phyloP scores from a whole-genome alignment of 345 rosid species.

The Populus nigra region DNA sequence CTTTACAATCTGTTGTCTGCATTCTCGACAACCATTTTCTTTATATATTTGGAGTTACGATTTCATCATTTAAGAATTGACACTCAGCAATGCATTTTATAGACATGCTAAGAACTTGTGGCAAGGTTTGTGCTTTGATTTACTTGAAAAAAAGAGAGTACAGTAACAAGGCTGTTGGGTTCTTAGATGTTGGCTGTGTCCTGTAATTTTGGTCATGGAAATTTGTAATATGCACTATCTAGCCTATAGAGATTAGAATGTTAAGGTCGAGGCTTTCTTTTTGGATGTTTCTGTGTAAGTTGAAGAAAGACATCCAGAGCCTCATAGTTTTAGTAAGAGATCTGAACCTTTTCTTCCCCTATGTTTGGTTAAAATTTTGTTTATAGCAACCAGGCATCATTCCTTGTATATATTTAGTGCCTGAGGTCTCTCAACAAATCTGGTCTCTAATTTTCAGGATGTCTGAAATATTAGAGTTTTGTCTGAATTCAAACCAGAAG shows the following conservation, averaged over 20 bases:
- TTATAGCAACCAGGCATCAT: not conserved
- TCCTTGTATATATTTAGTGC: not conserved
- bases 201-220: not conserved
- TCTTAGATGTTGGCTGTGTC: not conserved
- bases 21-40: not conserved
- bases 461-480: not conserved
- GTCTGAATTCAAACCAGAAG: not conserved
- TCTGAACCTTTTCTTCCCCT: too few relatives aligned
- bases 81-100: not conserved
- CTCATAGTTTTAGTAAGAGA: not conserved
- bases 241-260: not conserved
- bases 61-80: not conserved
- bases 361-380: too few relatives aligned
- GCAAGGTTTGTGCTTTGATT: not conserved
- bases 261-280: not conserved
- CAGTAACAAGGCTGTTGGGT: not conserved
- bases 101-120: not conserved
- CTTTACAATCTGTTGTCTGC: not conserved
- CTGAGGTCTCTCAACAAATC: not conserved
- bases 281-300: not conserved
- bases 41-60: not conserved
- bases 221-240: too few relatives aligned
- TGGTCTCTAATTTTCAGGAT: not conserved
- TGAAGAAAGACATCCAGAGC: not conserved
- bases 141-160: not conserved